Base-by-base conservation (phyloP, 148 eudicot genomes). In the Simmondsia chinensis region DNA sequence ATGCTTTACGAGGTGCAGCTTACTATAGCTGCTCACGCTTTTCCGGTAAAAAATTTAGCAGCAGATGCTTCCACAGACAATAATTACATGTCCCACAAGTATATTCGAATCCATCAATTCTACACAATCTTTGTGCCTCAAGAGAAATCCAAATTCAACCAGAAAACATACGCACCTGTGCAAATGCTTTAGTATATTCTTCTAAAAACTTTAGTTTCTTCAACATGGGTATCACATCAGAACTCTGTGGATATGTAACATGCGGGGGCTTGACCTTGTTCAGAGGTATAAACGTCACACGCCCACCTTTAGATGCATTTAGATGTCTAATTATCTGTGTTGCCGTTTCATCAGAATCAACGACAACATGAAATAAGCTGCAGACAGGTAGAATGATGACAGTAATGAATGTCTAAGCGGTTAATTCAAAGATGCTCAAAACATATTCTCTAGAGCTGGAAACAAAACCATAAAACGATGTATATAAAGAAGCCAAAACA, bases 281-380 rank as follows among this genome's bases (percentile, higher is more conserved):
- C 56, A 93, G 67, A 16, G 99, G 99, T 61, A 93, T 83, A 65
- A 93, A 86, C 38, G 99, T 93, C 55, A 86, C 94, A 27, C 96
- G 79, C 7, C 99, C 96, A 42, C 96, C 94, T 71, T 79, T 85
- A 18, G 41, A 60, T 24, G 81, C 62, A 69, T 82, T 91, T 33
- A 91, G 73, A 21, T 76, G 80, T 57, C 79, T 52, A 64, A 85
- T 91, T 40, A 91, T 86, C 59, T 60, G 66, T 29, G 94, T 74
- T 14, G 96, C 93, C 33, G 84, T 71, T 33, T 93, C 94, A 73
- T 93, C 96, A 38, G 72, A 58, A 64, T 80, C 75, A 62, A 93
- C 96, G 63, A 86, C 99, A 33, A 93, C 96, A 54, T 93, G 99
- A 54, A 82, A 93, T 59, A 93, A 86, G 72, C 99, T 93, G 89